Base-by-base conservation (phyloP, 129 eudicot genomes). In the Flaveria bidentis region DNA sequence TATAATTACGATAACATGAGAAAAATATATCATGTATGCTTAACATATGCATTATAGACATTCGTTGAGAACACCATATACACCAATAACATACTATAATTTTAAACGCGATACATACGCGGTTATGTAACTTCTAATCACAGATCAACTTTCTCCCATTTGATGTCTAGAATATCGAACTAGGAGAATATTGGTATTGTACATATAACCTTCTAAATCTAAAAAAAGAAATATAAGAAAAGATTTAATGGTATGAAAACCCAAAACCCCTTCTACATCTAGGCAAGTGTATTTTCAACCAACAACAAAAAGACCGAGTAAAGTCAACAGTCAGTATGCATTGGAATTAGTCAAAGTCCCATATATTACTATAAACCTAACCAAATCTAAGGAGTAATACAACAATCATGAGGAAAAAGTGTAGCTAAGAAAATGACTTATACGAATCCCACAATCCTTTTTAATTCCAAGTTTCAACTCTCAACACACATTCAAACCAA, bases 381-480 rank as follows among this genome's bases (percentile, higher is more conserved):
- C 52, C 67, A 15, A 51, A 63, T 11, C 22, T 68, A 36, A 28
- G 49, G 74, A 80, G 49, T 64, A 41, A 80, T 41, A 41, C 51
- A 42, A 64, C 44, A 12, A 80, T 26, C 69, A 52, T 36, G 36
- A 25, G 65, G 68, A 53, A 80, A 72, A 80, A 41, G 6, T 17
- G 8, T 72, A 26, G 25, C 51, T 22, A 53, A 53, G 79, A 73
- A 69, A 79, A 63, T 63, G 83, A 79, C 74, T 64, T 10, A 39
- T 79, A 79, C 83, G 74, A 72, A 79, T 66, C 74, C 83, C 78
- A 72, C 45, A 66, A 67, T 67, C 61, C 25, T 39, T 72, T 60
- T 63, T 39, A 66, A 73, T 73, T 80, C 55, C 79, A 80, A 42
- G 75, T 47, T 65, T 44, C 79, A 69, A 80, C 74, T 79, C 79